Evolutionary conservation across 257 asterid species (phyloP), one percentile per base, ranked within the genome.

Genomic region (Solanum ossicruentum): DNA sequence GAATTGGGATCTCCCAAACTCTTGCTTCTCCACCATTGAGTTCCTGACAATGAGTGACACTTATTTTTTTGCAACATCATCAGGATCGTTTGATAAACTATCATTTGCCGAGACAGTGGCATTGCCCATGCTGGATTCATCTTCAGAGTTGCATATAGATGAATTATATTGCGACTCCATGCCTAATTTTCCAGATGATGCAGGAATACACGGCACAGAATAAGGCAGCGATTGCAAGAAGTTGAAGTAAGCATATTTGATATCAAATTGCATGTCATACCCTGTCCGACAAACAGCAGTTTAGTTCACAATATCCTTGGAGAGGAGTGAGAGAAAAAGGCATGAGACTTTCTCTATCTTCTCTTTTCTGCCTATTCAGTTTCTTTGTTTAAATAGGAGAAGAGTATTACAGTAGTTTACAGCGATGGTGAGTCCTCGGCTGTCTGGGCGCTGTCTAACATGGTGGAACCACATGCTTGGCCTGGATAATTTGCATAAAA

Each of bases 381-480:
- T 75, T 49, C 36, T 15, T 75, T 75, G 61, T 2, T 43, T 23
- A 23, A 75, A 49, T n/a, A 85, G 72, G 86, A 78, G 61, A 63
- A 16, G 20, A 54, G 32, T 75, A 67, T 87, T 91, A 96, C 98
- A 96, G 85, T 93, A 95, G 92, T 96, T 95, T 66, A 96, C 86
- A 8, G 99, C 98, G 8, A 96, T 90, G 11, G 97, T 89, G 86
- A 96, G 96, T 83, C 94, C 93, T 23, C 90, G 82, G 3, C 89
- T 90, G 82, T 94, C 98, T 23, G 92, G 91, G 86, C 85, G 88
- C 90, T 95, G 99, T 81, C 89, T 89, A 84, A 95, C 98, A 81
- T 96, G 97, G 87, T 95, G 98, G 88, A 93, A 96, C 98, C 99
- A 96, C 98, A 93, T 95, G 90, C 98, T 95, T 6, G 99, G 99